Conservation (phyloP, 805 yeast species). For the Starmerella gropengiesseri region DNA sequence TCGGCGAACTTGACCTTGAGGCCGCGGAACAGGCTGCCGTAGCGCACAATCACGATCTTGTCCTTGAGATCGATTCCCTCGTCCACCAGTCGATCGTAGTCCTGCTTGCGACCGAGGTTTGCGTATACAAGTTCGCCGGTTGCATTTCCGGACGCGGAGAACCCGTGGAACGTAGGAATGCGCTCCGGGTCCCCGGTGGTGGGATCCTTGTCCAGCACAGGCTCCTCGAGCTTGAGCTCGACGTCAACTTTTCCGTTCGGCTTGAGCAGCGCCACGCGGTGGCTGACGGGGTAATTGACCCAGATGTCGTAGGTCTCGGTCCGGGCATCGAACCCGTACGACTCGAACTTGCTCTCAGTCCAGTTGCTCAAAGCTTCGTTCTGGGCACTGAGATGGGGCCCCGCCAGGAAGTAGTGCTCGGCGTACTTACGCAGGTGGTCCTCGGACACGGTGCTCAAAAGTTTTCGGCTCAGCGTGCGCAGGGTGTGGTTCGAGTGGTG, state of each 20-base stretch:
- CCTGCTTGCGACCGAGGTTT: slow-evolving; percentile 55
- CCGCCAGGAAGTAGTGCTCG: slow-evolving; percentile 24
- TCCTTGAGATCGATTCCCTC: slow-evolving; percentile 43
- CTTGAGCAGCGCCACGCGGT: slow-evolving; percentile 38
- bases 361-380: slow-evolving; percentile 37
- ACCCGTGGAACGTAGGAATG: slow-evolving; percentile 67
- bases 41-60: slow-evolving; percentile 55
- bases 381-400: slow-evolving; percentile 32
- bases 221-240: slow-evolving; percentile 46
- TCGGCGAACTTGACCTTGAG: slow-evolving; percentile 68
- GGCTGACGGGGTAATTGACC: slow-evolving; percentile 51
- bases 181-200: slow-evolving; percentile 38
- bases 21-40: slow-evolving; percentile 60
- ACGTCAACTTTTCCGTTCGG: slow-evolving; percentile 31
- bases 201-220: slow-evolving; percentile 42
- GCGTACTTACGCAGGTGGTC: slow-evolving; percentile 14
- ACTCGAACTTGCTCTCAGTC: slow-evolving; percentile 47
- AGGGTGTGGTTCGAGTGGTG: neutral
- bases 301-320: slow-evolving; percentile 53
- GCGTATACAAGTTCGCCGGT: slow-evolving; percentile 56
- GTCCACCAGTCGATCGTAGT: slow-evolving; percentile 40
- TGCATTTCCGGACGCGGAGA: slow-evolving; percentile 64
- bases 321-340: slow-evolving; percentile 45
- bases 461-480: slow-evolving; percentile 4
- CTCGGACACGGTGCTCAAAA: slow-evolving; percentile 11